Conservation (phyloP, 208 protist species). For the Acanthamoeba healyi region DNA sequence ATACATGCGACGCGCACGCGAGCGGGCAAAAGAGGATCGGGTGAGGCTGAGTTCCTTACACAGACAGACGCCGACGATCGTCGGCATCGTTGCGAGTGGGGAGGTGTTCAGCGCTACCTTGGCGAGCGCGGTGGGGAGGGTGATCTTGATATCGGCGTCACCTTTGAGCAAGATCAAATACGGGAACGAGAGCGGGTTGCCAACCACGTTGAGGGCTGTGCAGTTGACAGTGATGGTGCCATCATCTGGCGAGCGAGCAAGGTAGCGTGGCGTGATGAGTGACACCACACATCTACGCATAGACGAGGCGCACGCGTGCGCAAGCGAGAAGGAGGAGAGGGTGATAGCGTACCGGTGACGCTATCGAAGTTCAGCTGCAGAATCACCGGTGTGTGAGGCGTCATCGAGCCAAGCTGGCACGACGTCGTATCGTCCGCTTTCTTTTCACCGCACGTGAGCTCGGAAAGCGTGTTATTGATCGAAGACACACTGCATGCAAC, state of each 20-base stretch:
- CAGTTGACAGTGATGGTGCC: neutral
- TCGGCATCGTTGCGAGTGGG: too few relatives aligned
- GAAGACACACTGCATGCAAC: neutral
- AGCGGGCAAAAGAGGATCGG: too few relatives aligned
- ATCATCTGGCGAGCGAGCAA: neutral
- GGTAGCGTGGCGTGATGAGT: neutral
- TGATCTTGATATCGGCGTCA: neutral
- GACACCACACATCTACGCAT: neutral
- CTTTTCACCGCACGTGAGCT: too few relatives aligned
- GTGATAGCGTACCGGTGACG: neutral
- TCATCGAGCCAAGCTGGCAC: neutral
- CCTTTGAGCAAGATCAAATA: neutral
- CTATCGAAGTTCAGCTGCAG: neutral
- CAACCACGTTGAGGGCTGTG: neutral
- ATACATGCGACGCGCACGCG: too few relatives aligned
- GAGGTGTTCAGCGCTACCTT: too few relatives aligned
- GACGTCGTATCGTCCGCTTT: too few relatives aligned
- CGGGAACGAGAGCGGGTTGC: neutral
- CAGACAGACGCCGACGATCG: too few relatives aligned
- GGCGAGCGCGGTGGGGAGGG: too few relatives aligned
- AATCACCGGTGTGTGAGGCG: neutral
- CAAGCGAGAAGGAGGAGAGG: too few relatives aligned
- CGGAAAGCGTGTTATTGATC: neutral
- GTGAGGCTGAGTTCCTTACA: too few relatives aligned
- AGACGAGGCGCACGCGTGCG: too few relatives aligned